phyloP scores from a whole-genome alignment of 208 protist species.

The Ichthyophonus hoferi region DNA sequence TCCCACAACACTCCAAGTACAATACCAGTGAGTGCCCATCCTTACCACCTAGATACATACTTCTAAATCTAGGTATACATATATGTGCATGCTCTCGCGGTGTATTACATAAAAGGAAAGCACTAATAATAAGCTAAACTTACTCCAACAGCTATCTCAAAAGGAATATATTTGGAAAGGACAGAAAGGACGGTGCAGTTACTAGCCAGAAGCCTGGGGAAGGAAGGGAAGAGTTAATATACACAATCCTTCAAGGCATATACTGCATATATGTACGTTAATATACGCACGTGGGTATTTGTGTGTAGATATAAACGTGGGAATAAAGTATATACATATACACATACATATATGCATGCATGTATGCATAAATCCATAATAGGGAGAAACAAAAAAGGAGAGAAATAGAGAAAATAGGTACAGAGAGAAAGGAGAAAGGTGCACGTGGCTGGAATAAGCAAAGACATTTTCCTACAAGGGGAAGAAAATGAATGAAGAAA shows the following conservation, averaged over 20 bases:
- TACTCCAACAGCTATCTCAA: constrained; percentile 66
- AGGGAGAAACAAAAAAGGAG: neutral
- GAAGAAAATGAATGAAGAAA: constrained; percentile 19
- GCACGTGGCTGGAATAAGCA: neutral
- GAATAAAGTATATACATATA: neutral
- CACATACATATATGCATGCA: neutral
- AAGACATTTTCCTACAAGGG: neutral
- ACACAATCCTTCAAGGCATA: neutral
- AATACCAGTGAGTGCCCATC: too few relatives aligned
- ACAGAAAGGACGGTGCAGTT: constrained; percentile 54
- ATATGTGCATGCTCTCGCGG: too few relatives aligned
- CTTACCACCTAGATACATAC: too few relatives aligned
- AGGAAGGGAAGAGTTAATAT: neutral
- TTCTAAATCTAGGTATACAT: too few relatives aligned
- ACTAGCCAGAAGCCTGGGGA: constrained; percentile 40
- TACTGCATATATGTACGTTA: too few relatives aligned
- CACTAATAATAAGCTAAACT: too few relatives aligned
- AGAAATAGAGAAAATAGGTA: neutral
- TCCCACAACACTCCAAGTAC: too few relatives aligned
- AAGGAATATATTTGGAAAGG: constrained; percentile 57
- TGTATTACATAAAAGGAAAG: too few relatives aligned
- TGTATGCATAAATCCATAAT: neutral
- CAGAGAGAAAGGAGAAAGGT: neutral
- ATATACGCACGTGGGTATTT: neutral
- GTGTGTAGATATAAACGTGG: neutral